These are phyloP conservation scores for Trametes elegans DNA, from an alignment of 768 basidiomycete species.

Conservation along the genomic window DNA sequence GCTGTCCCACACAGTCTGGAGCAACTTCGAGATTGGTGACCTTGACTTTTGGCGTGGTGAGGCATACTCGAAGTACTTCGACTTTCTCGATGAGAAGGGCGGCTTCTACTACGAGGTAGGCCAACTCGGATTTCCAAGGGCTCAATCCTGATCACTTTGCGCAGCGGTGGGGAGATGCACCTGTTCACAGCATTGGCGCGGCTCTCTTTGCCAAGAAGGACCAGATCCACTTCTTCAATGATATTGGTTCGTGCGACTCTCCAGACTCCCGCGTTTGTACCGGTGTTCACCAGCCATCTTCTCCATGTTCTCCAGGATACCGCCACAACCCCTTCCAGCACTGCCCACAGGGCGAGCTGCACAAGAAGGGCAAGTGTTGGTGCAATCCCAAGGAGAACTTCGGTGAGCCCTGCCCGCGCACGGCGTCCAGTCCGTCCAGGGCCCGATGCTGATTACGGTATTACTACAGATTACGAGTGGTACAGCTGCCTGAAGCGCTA, in stretches of 20 bases:
- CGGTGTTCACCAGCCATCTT: neutral
- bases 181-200: slow-evolving; percentile 78
- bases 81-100: slow-evolving; percentile 51
- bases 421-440: neutral
- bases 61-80: slow-evolving; percentile 57
- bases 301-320: slow-evolving; percentile 45
- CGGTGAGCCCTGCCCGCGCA: slow-evolving; percentile 41
- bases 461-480: slow-evolving; percentile 67
- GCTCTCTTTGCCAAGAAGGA: slow-evolving; percentile 86
- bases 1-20: slow-evolving; percentile 44
- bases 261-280: no score
- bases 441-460: slow-evolving; percentile 12
- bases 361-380: slow-evolving; percentile 81
- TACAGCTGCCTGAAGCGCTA: slow-evolving; percentile 87
- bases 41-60: slow-evolving; percentile 57
- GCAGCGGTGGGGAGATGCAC: slow-evolving; percentile 92
- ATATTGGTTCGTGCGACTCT: slow-evolving; percentile 71
- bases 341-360: slow-evolving; percentile 76
- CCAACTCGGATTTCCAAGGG: neutral
- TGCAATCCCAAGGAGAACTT: slow-evolving; percentile 76
- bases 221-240: slow-evolving; percentile 92
- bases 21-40: slow-evolving; percentile 63
- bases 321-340: slow-evolving; percentile 94
- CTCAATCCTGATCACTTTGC: neutral
- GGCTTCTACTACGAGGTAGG: slow-evolving; percentile 59